Base-by-base conservation (phyloP, 2,329 filamentous ascomycete genomes). In the Microdochium nivale region DNA sequence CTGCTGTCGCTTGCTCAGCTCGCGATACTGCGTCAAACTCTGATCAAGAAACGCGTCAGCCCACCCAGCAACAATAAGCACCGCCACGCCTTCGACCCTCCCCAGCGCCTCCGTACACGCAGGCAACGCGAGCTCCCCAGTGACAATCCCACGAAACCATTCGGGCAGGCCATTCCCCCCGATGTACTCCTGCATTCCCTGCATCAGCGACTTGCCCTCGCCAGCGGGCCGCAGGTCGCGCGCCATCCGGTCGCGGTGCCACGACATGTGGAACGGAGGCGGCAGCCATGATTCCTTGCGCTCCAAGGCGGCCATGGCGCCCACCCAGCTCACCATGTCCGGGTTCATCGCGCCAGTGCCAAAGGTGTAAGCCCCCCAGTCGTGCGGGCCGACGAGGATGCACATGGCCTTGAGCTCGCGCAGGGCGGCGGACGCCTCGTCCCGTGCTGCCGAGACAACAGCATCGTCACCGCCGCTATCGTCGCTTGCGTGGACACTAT, bases 11-110 rank as follows among this genome's bases (percentile, higher is more conserved):
- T 52, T 51, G 13, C 14, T 27, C 11, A 58, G 24, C 2, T 47
- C 48, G 5, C 48, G 21, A 19, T 60, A 60, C 48, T 57, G 49
- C 25, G 51, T 52, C 48, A 61, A 48, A 3, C 47, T 56, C 49
- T 56, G 54, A 32, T 47, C 47, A 14, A 55, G 25, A 25, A 55
- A 53, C 14, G 52, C 32, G n/a, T 61, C 59, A 25, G 58, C 53
- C 59, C 59, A 61, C 2, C 53, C 55, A 3, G 49, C 53, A 13
- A 47, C 49, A 1, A 60, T 49, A 2, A 60, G 50, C 10, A 61
- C 48, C 8, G 59, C 58, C 11, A 56, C 40, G 19, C 52, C 50
- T 7, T 44, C 40, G 37, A 51, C 53, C 16, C 24, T 50, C 11
- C 59, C 54, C 21, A 61, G 52, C 24, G 49, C 51, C 46, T 55